phyloP scores from a whole-genome alignment of 1,284 basidiomycete genomes.

The Irpex lacteus region DNA sequence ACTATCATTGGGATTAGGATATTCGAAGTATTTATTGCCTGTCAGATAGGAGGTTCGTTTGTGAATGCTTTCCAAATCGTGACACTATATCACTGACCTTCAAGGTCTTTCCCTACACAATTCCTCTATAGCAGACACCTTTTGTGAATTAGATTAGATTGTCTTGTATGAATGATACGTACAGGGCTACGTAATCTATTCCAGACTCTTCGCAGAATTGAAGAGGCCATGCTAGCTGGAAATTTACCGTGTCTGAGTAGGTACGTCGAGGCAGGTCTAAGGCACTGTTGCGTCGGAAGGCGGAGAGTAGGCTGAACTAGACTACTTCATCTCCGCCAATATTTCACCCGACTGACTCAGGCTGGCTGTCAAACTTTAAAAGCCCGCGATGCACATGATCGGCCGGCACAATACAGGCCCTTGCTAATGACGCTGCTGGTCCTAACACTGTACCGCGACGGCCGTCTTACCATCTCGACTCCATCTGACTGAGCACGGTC shows the following conservation, averaged over 20 bases:
- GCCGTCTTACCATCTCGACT: no score
- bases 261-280: no score
- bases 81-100: conserved; percentile 20
- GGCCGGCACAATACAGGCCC: no score
- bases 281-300: no score
- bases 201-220: conserved; percentile 20
- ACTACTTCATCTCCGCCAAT: no score
- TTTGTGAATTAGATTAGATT: background rate
- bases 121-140: conserved; percentile 15
- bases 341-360: no score
- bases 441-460: no score
- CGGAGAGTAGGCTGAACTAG: no score
- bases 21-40: conserved; percentile 31
- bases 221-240: background rate
- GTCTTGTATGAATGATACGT: conserved; percentile 9
- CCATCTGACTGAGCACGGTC: background rate
- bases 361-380: no score
- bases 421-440: no score
- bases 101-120: conserved; percentile 26
- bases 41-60: background rate
- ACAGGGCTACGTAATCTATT: conserved; percentile 23
- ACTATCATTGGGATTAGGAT: conserved; percentile 25
- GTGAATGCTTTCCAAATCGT: background rate
- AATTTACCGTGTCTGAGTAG: background rate
- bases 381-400: no score